A percentile compares a stretch with the other conserved stretches of the same genome.
Conservation (phyloP, 768 basidiomycete species). For the Solioccasus polychromus region DNA sequence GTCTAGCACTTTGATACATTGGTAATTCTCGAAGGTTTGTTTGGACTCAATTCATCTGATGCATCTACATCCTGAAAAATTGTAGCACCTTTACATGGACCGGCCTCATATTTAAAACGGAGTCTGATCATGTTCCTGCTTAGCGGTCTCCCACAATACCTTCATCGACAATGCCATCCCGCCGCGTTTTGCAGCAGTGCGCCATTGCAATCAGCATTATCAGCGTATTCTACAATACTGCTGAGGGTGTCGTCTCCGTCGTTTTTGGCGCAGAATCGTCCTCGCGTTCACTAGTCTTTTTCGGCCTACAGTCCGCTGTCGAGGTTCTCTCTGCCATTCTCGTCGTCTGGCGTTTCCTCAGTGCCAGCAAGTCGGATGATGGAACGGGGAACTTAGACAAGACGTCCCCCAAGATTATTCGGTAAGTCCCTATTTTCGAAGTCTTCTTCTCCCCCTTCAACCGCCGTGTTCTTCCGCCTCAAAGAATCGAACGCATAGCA, state of each 20-base stretch:
- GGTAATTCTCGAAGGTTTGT: too few relatives aligned
- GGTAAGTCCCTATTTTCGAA: conserved; percentile 3
- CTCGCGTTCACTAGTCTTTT: conserved; percentile 46
- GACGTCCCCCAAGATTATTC: conserved; percentile 9
- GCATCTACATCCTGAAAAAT: too few relatives aligned
- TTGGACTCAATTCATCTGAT: too few relatives aligned
- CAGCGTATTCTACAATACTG: conserved; percentile 38
- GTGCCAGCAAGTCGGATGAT: conserved; percentile 34
- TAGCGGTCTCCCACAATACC: neutral
- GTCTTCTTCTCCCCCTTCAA: neutral
- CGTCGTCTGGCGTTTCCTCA: conserved; percentile 44
- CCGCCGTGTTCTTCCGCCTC: neutral
- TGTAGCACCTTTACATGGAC: too few relatives aligned
- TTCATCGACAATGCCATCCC: conserved; percentile 16
- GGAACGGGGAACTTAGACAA: conserved; percentile 16
- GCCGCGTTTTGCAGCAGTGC: conserved; percentile 27
- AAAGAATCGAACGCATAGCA: conserved; percentile 38
- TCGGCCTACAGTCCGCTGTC: conserved; percentile 46
- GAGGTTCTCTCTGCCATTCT: conserved; percentile 44
- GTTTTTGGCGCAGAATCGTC: conserved; percentile 43
- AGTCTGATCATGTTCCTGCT: too few relatives aligned
- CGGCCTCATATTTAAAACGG: too few relatives aligned
- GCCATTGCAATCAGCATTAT: conserved; percentile 43
- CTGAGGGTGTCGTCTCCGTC: conserved; percentile 43
- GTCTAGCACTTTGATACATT: too few relatives aligned